Conservation (phyloP, 2,329 filamentous ascomycete species). For the Pestalotiopsis sp. region DNA sequence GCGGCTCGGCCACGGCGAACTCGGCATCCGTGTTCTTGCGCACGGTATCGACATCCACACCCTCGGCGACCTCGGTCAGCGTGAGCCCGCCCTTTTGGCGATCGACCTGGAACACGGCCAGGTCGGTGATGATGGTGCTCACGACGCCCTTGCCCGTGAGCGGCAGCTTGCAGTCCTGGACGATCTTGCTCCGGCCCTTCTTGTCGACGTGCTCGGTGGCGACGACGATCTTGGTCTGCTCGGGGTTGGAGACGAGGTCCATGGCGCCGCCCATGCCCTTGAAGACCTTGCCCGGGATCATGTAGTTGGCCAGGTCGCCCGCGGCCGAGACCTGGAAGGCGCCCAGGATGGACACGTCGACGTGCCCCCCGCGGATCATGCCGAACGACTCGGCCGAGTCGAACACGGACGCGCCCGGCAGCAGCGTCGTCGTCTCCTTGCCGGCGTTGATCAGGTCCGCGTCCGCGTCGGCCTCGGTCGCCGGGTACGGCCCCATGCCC, state of each 20-base stretch:
- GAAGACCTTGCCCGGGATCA: conserved; percentile 85
- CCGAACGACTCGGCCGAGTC: conserved; percentile 81
- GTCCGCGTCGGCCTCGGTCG: conserved; percentile 69
- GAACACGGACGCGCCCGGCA: conserved; percentile 77
- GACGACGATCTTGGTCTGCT: conserved; percentile 72
- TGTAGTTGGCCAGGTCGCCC: conserved; percentile 86
- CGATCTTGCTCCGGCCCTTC: conserved; percentile 68
- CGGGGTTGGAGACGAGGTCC: conserved; percentile 73
- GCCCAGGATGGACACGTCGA: conserved; percentile 82
- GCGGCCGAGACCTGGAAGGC: conserved; percentile 78
- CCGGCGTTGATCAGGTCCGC: conserved; percentile 84
- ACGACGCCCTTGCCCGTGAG: conserved; percentile 69
- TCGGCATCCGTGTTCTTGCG: conserved; percentile 70
- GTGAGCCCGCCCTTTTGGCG: conserved; percentile 63
- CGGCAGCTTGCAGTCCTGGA: conserved; percentile 65
- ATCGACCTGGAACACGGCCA: conserved; percentile 74
- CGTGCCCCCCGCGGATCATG: conserved; percentile 85
- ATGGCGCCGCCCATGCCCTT: conserved; percentile 86
- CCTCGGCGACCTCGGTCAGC: conserved; percentile 71
- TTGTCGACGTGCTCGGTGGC: conserved; percentile 72
- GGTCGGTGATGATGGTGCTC: conserved; percentile 73
- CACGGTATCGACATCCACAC: conserved; percentile 69
- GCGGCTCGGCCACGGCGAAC: conserved; percentile 62
- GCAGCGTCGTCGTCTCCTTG: conserved; percentile 82
- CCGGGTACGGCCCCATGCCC: conserved; percentile 80